Evolutionary conservation across 495 filamentous ascomycete genomes (phyloP).

Genomic region (Hypoxylon intermedium): DNA sequence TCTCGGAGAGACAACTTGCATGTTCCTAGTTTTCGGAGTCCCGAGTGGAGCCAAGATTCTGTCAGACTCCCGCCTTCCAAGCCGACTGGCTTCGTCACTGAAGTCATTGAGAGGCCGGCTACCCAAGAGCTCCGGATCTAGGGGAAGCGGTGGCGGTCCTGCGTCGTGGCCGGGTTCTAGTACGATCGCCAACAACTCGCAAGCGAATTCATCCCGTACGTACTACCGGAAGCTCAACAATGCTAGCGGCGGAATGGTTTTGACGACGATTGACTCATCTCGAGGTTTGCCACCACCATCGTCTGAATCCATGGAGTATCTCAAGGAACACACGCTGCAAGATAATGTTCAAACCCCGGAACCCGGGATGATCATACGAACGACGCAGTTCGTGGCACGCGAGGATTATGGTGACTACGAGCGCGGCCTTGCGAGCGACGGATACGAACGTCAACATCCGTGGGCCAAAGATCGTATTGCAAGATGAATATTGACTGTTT

Average conservation of each 20-base stretch:
- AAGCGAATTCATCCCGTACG: constrained; percentile 20
- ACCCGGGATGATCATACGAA: constrained; percentile 32
- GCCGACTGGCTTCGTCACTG: constrained; percentile 20
- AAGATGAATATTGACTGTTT: neutral
- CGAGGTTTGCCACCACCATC: neutral
- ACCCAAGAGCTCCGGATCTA: neutral
- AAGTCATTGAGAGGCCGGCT: constrained; percentile 15
- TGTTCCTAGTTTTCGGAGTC: constrained; percentile 42
- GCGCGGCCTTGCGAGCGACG: constrained; percentile 4
- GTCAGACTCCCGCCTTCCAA: constrained; percentile 21
- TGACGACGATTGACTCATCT: constrained; percentile 28
- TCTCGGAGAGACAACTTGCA: constrained; percentile 43
- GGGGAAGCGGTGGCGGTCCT: neutral
- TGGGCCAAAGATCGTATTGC: constrained; percentile 31
- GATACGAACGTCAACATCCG: constrained; percentile 33
- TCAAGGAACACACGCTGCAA: constrained; percentile 19
- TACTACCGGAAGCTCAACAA: constrained; percentile 38
- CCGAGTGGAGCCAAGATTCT: constrained; percentile 40
- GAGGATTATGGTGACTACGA: constrained; percentile 33
- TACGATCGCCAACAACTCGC: constrained; percentile 18
- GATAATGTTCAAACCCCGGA: neutral
- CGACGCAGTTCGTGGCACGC: constrained; percentile 31
- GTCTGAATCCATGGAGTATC: constrained; percentile 41
- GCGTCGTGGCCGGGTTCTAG: constrained; percentile 29
- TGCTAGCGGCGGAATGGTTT: constrained; percentile 21